A percentile compares a stretch with the other conserved stretches of the same genome.
phyloP scores from a whole-genome alignment of 148 eudicot genomes.

The Beta vulgaris region DNA sequence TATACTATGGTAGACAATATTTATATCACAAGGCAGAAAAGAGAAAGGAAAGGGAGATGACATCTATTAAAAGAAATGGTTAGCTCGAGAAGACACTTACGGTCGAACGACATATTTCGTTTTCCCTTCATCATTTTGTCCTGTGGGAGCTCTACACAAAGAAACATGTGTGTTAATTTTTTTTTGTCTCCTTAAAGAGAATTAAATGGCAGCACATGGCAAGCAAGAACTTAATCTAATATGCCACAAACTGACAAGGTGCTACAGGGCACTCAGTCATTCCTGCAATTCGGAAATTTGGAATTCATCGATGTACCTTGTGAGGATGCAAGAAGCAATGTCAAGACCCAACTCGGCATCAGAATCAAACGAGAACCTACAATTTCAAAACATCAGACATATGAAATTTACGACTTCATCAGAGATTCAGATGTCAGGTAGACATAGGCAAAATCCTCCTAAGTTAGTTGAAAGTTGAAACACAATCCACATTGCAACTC shows the following conservation, averaged over 20 bases:
- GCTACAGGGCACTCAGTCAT: neutral
- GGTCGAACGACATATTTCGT: slow-evolving; percentile 87
- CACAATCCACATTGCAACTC: neutral
- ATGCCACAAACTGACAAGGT: slow-evolving; percentile 1
- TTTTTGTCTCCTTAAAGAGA: neutral
- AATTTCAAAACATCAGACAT: slow-evolving; percentile 21
- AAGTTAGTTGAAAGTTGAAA: neutral
- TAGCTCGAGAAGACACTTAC: slow-evolving; percentile 45
- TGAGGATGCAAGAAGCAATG: slow-evolving; percentile 92
- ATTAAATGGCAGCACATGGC: neutral
- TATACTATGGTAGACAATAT: neutral
- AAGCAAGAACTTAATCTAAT: neutral
- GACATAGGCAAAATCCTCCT: neutral
- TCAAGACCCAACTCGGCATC: slow-evolving; percentile 79
- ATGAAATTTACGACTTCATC: neutral
- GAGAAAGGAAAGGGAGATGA: neutral
- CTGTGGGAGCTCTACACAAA: slow-evolving; percentile 67
- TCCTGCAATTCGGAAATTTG: slow-evolving; percentile 1
- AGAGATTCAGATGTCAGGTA: neutral
- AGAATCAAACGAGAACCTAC: slow-evolving; percentile 93
- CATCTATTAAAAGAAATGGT: neutral
- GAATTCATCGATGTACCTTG: slow-evolving; percentile 53
- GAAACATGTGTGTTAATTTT: neutral
- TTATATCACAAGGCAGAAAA: neutral
- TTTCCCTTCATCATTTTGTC: slow-evolving; percentile 83